Conservation (phyloP, 2,329 filamentous ascomycete genomes). For the Microthyrium microscopicum region DNA sequence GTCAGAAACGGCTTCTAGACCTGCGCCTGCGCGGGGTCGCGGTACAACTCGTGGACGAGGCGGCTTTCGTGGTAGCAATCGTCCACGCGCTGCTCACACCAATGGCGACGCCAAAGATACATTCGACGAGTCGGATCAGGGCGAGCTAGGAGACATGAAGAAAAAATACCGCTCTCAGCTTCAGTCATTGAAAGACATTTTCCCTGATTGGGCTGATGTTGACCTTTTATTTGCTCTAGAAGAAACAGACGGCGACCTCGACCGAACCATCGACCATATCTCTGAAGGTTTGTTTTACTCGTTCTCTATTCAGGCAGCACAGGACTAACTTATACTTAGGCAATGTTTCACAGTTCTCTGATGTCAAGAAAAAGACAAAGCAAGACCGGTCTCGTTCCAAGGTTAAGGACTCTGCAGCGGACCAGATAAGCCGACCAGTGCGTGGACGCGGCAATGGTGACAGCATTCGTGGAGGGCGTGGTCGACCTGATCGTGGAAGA, state of each 20-base stretch:
- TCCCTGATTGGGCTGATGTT: conserved; percentile 87
- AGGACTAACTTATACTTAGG: conserved; percentile 31
- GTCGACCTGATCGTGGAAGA: conserved; percentile 41
- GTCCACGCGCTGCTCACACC: conserved; percentile 29
- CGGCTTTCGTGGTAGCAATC: conserved; percentile 35
- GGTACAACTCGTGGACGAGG: conserved; percentile 74
- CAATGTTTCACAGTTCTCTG: conserved; percentile 66
- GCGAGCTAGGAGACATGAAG: conserved; percentile 82
- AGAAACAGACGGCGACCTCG: conserved; percentile 64
- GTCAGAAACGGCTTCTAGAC: conserved; percentile 77
- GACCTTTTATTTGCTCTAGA: conserved; percentile 86
- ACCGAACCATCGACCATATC: conserved; percentile 60
- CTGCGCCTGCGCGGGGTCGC: conserved; percentile 70
- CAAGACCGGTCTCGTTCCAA: conserved; percentile 60
- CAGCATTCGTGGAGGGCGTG: conserved; percentile 42
- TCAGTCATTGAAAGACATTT: conserved; percentile 74
- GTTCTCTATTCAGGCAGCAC: conserved; percentile 11
- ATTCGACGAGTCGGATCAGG: conserved; percentile 55
- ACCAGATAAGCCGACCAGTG: conserved; percentile 24
- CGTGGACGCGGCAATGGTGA: conserved; percentile 44
- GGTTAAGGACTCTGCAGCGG: conserved; percentile 43
- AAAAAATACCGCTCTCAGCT: conserved; percentile 72
- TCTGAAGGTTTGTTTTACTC: conserved; percentile 46
- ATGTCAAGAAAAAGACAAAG: conserved; percentile 67
- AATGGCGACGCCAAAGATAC: conserved; percentile 52